phyloP scores from a whole-genome alignment of 352 stramenopile species.

The Plasmopara halstedii region DNA sequence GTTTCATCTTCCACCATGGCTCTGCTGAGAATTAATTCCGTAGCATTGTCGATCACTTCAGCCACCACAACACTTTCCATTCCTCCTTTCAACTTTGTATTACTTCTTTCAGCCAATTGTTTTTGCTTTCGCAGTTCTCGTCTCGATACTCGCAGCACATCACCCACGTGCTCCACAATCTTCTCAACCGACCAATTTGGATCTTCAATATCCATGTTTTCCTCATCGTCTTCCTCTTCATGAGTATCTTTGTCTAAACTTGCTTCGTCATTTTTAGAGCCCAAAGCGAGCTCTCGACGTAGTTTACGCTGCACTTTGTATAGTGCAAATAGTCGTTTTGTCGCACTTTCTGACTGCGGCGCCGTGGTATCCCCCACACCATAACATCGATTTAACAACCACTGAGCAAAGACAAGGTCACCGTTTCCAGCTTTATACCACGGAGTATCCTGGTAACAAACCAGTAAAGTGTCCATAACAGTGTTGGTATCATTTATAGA shows the following conservation, averaged over 20 bases:
- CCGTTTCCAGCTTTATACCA: slow-evolving; percentile 42
- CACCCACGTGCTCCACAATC: slow-evolving; percentile 28
- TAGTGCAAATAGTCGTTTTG: slow-evolving; percentile 31
- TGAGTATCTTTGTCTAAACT: slow-evolving; percentile 9
- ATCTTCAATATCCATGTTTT: slow-evolving; percentile 7
- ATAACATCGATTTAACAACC: slow-evolving; percentile 49
- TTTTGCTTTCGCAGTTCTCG: slow-evolving; percentile 18
- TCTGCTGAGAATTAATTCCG: slow-evolving; percentile 54
- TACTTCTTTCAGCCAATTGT: slow-evolving; percentile 12
- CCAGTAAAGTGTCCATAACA: not conserved
- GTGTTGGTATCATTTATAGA: not conserved
- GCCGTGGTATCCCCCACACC: slow-evolving; percentile 29
- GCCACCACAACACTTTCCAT: slow-evolving; percentile 35
- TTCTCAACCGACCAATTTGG: slow-evolving; percentile 18
- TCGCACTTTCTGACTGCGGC: slow-evolving; percentile 16
- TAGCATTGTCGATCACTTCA: slow-evolving; percentile 59
- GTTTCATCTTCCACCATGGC: slow-evolving; percentile 22
- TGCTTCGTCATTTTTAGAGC: slow-evolving; percentile 8
- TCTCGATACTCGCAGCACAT: slow-evolving; percentile 25
- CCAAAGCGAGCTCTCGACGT: slow-evolving; percentile 28
- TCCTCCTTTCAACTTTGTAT: slow-evolving; percentile 16
- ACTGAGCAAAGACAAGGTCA: slow-evolving; percentile 45
- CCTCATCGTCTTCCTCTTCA: slow-evolving; percentile 6
- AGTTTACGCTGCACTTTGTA: slow-evolving; percentile 42
- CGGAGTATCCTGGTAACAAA: slow-evolving; percentile 26